Evolutionary conservation across 345 rosid species (phyloP).

Genomic region (Moringa oleifera): DNA sequence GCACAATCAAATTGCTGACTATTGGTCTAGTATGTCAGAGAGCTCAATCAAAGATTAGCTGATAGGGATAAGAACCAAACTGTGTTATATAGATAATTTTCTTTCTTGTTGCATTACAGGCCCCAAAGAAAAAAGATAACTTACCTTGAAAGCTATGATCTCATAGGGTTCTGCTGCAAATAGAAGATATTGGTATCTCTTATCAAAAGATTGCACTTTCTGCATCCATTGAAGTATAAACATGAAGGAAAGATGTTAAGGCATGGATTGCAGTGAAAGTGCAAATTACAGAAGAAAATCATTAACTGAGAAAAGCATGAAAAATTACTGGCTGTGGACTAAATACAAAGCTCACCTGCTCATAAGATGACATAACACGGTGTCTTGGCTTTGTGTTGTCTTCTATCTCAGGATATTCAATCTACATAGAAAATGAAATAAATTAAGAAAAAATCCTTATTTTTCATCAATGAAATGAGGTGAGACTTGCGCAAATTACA

Average conservation of each 20-base stretch:
- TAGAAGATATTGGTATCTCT: slow-evolving; percentile 84
- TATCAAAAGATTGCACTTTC: slow-evolving; percentile 83
- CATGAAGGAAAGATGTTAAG: slow-evolving; percentile 1
- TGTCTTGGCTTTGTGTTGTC: slow-evolving; percentile 83
- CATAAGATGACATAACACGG: slow-evolving; percentile 93
- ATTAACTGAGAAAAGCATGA: neutral
- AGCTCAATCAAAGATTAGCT: too few relatives aligned
- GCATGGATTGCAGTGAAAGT: neutral
- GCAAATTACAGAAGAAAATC: neutral
- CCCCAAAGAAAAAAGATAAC: neutral
- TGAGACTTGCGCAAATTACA: neutral
- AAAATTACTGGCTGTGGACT: neutral
- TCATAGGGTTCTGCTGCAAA: slow-evolving; percentile 98
- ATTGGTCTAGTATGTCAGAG: neutral
- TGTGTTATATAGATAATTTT: too few relatives aligned
- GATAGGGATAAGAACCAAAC: too few relatives aligned
- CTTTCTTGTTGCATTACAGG: too few relatives aligned
- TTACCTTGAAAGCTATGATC: slow-evolving; percentile 92
- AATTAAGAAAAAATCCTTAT: too few relatives aligned
- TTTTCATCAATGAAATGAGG: too few relatives aligned
- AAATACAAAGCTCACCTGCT: slow-evolving; percentile 52
- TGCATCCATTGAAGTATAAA: slow-evolving; percentile 26
- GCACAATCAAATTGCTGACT: neutral
- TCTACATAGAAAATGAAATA: slow-evolving; percentile 30
- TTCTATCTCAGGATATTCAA: slow-evolving; percentile 98